phyloP scores from a whole-genome alignment of 345 rosid genomes.

The Capsella bursapastoris region DNA sequence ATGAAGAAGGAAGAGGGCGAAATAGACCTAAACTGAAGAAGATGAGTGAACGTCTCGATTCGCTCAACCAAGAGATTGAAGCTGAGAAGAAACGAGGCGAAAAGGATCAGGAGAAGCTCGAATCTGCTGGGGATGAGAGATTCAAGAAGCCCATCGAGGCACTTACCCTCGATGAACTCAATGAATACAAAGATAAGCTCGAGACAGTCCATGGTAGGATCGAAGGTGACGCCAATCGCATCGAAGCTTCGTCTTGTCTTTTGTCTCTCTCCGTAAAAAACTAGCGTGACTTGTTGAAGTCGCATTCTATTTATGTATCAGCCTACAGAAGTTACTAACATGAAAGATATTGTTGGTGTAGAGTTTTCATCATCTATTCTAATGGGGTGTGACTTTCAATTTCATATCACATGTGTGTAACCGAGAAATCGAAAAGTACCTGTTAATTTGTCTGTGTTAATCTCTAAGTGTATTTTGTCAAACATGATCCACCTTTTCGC shows the following conservation, averaged over 20 bases:
- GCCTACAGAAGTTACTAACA: slow-evolving; percentile 25
- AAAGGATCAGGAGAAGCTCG: slow-evolving; percentile 39
- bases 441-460: slow-evolving; percentile 17
- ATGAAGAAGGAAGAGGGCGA: slow-evolving; percentile 16
- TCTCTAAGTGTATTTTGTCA: background rate
- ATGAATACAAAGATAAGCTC: slow-evolving; percentile 41
- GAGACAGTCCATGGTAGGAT: slow-evolving; percentile 40
- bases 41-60: slow-evolving; percentile 29
- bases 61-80: slow-evolving; percentile 38
- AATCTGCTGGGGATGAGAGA: slow-evolving; percentile 33
- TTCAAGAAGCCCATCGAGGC: slow-evolving; percentile 33
- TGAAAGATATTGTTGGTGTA: slow-evolving; percentile 22
- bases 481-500: slow-evolving; percentile 17
- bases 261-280: slow-evolving; percentile 38
- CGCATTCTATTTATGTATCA: slow-evolving; percentile 27
- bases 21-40: slow-evolving; percentile 29
- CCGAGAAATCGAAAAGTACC: slow-evolving; percentile 25
- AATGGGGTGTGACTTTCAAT: slow-evolving; percentile 4
- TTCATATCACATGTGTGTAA: slow-evolving; percentile 30
- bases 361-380: slow-evolving; percentile 13
- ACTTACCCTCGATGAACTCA: slow-evolving; percentile 39
- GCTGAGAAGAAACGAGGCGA: slow-evolving; percentile 50
- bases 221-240: slow-evolving; percentile 33
- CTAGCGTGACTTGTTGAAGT: slow-evolving; percentile 17
- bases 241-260: slow-evolving; percentile 51